Base-by-base conservation (phyloP, 805 yeast genomes). In the Starmerella floris region DNA sequence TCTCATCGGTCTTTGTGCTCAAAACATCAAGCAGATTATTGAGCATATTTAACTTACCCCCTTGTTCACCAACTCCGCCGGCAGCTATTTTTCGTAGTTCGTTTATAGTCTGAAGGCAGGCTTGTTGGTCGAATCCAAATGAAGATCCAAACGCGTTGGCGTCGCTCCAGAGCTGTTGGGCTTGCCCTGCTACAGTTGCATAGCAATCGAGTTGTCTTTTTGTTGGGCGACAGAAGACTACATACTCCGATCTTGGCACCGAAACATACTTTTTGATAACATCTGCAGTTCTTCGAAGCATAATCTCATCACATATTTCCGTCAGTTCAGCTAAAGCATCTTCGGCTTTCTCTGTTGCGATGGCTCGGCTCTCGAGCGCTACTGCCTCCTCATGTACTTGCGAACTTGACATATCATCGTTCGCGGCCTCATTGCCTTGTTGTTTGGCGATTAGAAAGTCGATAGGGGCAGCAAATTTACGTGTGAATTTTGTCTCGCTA, bases 191-290 rank as follows among this genome's bases (percentile, higher is more conserved):
- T 3, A 30, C n/a, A 3, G 33, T 23, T 15, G 26, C 26, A 26
- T 43, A 41, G 8, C 20, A 5, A 6, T n/a, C 34, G 9, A 23
- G 28, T 23, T 46, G 50, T 10, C 26, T 28, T 17, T 56, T 49
- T 0, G 88, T 75, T 0, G 97, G 96, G 8, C 75, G 77, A 44
- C 83, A 79, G 58, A 84, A 84, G 8, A 91, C 51, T 6, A 88
- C 69, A 9, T 75, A 61, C 54, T 91, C 97, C 0, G 83, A 74
- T 53, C 78, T 76, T 4, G 80, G 73, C 0, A 54, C 95, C 83
- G 23, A 83, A 60, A 59, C 72, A 79, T 40, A 73, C 68, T 3
- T 64, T 55, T 16, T 70, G 51, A 26, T 79, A 65, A 6, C 68
- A 65, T 44, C 75, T 73, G 0, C 87, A 78, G 58, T 96, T 62